phyloP scores from a whole-genome alignment of 1,139 yeast species.

The Scheffersomyces parashehatae region DNA sequence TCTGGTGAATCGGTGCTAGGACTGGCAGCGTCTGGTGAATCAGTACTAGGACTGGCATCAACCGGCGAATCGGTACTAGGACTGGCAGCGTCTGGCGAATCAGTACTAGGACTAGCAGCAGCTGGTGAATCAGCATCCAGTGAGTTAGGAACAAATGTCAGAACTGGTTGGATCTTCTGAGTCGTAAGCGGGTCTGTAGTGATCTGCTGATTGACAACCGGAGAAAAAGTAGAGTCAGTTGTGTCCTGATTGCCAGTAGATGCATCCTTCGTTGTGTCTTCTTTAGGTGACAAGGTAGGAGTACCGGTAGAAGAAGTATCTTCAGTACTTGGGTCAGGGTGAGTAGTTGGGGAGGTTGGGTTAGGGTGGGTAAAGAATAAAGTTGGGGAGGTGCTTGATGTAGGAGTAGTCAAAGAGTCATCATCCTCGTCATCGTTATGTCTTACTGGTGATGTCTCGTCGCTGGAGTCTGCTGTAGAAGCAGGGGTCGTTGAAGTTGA shows the following conservation, averaged over 20 bases:
- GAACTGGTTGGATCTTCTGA: too few species aligned
- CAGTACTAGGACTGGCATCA: background rate
- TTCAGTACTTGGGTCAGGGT: background rate
- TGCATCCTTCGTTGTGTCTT: too few species aligned
- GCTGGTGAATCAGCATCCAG: background rate
- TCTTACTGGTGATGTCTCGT: too few species aligned
- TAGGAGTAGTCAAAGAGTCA: background rate
- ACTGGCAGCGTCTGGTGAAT: slow-evolving; percentile 5
- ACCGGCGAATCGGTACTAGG: slow-evolving; percentile 4
- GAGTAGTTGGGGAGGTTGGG: too few species aligned
- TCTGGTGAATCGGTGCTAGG: slow-evolving; percentile 4
- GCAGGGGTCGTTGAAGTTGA: too few species aligned
- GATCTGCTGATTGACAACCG: background rate
- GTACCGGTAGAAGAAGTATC: slow-evolving; percentile 1
- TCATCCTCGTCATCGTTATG: too few species aligned
- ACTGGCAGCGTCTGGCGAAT: slow-evolving; percentile 5
- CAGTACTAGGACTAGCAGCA: background rate
- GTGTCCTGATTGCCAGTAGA: too few species aligned
- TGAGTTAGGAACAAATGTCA: background rate
- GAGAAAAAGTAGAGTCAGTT: background rate
- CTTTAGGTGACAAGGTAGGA: too few species aligned
- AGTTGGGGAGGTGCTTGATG: slow-evolving; percentile 2
- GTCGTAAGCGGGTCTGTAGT: too few species aligned
- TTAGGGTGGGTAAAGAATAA: too few species aligned
- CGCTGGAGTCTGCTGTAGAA: too few species aligned